These are phyloP conservation scores for Protomyces inundatus DNA, from an alignment of 1,139 yeast genomes.

Conservation along the genomic window DNA sequence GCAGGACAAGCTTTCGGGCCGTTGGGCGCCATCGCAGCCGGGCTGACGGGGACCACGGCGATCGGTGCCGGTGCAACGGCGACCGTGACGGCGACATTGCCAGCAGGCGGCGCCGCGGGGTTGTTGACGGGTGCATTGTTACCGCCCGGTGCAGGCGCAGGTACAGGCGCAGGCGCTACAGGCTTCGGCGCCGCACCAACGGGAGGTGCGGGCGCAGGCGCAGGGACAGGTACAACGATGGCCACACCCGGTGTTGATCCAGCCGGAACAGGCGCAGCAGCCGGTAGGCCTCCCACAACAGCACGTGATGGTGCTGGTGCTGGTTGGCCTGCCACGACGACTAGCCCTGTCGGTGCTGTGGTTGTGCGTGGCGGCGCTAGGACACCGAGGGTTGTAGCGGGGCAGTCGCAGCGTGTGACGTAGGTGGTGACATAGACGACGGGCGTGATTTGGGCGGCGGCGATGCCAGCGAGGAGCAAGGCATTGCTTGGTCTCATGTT, in stretches of 20 bases:
- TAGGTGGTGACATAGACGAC: conserved; percentile 21
- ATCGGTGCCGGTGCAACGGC: not conserved
- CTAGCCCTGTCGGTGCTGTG: not conserved
- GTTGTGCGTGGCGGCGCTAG: not conserved
- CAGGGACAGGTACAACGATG: not conserved
- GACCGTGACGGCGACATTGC: not conserved
- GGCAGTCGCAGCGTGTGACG: conserved; percentile 20
- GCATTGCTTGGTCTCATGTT: not conserved
- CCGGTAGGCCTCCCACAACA: conserved; percentile 1
- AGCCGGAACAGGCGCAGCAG: not conserved
- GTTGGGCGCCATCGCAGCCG: not conserved
- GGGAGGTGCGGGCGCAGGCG: not conserved
- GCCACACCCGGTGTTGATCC: not conserved
- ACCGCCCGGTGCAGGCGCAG: not conserved
- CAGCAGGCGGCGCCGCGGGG: not conserved
- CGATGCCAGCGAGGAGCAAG: conserved; percentile 23
- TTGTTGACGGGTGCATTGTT: not conserved
- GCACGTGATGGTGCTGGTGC: not conserved
- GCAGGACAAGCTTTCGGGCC: conserved; percentile 18
- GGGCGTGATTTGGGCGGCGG: conserved; percentile 10
- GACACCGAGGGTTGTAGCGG: conserved; percentile 1
- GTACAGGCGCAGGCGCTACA: not conserved
- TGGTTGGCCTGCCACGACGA: not conserved
- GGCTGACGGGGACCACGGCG: not conserved
- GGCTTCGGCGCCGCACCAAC: not conserved